Evolutionary conservation across 2,329 filamentous ascomycete genomes (phyloP).

Genomic region (Aulographum hederae): DNA sequence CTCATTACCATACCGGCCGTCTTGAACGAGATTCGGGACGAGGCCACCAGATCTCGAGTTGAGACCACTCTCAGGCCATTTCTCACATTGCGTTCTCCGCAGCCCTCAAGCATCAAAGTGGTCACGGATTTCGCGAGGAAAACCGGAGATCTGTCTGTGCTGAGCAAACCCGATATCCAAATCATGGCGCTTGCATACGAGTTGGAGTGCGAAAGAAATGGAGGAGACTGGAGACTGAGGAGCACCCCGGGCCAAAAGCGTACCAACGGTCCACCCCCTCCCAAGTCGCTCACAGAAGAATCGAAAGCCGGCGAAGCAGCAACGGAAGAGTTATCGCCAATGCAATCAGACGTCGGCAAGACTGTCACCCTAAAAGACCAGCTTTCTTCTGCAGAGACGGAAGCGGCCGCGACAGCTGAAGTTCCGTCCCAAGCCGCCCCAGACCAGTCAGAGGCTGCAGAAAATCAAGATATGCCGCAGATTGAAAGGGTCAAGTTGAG

Average conservation of each 20-base stretch:
- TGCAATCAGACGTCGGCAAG: neutral
- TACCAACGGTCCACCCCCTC: slow-evolving; percentile 50
- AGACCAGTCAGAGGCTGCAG: neutral
- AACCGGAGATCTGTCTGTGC: slow-evolving; percentile 74
- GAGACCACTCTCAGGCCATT: slow-evolving; percentile 78
- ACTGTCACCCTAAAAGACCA: too few species aligned
- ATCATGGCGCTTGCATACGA: slow-evolving; percentile 85
- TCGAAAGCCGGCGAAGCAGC: slow-evolving; percentile 9
- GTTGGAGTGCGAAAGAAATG: slow-evolving; percentile 77
- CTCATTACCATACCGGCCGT: slow-evolving; percentile 76
- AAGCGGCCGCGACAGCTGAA: neutral
- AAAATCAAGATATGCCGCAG: neutral
- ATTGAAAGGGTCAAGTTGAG: neutral
- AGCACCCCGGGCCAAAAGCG: slow-evolving; percentile 62
- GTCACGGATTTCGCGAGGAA: slow-evolving; percentile 71
- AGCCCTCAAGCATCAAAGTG: slow-evolving; percentile 57
- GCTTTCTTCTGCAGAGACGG: slow-evolving; percentile 4
- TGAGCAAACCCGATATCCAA: slow-evolving; percentile 79
- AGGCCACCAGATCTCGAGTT: slow-evolving; percentile 59
- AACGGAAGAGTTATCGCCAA: slow-evolving; percentile 7
- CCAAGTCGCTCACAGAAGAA: slow-evolving; percentile 20
- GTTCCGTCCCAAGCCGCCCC: neutral
- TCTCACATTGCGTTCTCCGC: slow-evolving; percentile 56
- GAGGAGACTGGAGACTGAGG: slow-evolving; percentile 73
- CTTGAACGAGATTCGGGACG: slow-evolving; percentile 72